These are phyloP conservation scores for Tetrahymena thermophila DNA, from an alignment of 73 alveolate species.

Conservation along the genomic window DNA sequence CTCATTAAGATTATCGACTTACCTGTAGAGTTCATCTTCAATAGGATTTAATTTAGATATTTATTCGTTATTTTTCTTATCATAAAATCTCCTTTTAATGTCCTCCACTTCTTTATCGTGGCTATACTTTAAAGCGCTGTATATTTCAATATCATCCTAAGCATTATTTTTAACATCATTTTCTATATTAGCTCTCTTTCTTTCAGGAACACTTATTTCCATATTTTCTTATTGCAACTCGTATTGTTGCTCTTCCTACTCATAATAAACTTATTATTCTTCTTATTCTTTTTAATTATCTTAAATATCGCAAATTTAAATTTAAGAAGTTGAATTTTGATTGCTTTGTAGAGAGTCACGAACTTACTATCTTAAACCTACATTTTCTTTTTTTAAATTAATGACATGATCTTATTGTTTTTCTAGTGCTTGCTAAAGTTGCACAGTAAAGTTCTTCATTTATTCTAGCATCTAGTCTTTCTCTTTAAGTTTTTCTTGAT, in stretches of 20 bases:
- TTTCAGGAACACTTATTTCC: not conserved
- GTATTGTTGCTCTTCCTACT: not conserved
- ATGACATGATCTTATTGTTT: not conserved
- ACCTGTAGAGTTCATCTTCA: not conserved
- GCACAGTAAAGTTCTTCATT: not conserved
- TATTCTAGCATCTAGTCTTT: not conserved
- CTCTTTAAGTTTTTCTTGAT: not conserved
- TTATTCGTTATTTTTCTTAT: not conserved
- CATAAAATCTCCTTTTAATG: not conserved
- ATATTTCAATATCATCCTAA: not conserved
- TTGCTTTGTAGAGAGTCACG: not conserved
- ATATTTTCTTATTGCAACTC: not conserved
- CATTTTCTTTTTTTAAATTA: not conserved
- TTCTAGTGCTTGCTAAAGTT: not conserved
- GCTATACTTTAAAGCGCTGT: not conserved
- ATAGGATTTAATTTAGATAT: not conserved
- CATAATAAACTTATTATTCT: not conserved
- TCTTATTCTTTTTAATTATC: not conserved
- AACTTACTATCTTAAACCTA: not conserved
- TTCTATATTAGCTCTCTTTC: not conserved
- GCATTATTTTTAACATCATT: not conserved
- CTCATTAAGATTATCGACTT: not conserved
- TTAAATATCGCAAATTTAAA: not conserved
- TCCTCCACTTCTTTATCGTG: not conserved
- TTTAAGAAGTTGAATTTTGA: not conserved